Evolutionary conservation across 73 alveolate species (phyloP).

Genomic region (Uronychia binucleata): DNA sequence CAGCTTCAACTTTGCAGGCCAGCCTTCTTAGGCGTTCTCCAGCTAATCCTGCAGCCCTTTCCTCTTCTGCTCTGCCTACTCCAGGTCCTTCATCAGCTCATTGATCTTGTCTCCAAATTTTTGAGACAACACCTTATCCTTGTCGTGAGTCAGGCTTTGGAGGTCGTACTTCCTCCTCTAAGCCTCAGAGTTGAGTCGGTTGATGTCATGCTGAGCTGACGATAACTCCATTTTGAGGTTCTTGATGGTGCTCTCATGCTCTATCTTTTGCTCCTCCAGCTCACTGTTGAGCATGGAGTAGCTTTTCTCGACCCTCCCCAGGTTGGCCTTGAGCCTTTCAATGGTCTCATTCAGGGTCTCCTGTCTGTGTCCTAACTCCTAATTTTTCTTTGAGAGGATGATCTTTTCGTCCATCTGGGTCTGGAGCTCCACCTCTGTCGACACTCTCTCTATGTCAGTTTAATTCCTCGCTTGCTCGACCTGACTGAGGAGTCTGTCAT

Average conservation of each 20-base stretch:
- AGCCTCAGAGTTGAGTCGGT: neutral
- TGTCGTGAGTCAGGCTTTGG: neutral
- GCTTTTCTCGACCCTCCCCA: neutral
- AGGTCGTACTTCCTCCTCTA: neutral
- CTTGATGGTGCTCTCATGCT: neutral
- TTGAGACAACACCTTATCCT: neutral
- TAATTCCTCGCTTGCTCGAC: neutral
- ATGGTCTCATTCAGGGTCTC: neutral
- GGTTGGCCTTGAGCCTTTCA: neutral
- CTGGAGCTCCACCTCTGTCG: neutral
- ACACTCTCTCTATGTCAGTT: neutral
- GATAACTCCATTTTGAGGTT: neutral
- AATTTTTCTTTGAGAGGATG: neutral
- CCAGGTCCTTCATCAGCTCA: neutral
- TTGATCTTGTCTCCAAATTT: neutral
- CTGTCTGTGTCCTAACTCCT: neutral
- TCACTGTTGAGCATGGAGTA: neutral
- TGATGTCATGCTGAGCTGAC: neutral
- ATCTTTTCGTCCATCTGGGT: neutral
- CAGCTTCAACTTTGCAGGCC: slow-evolving; percentile 21
- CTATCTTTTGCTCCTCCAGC: neutral
- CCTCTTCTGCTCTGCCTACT: slow-evolving; percentile 1
- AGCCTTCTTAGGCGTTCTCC: slow-evolving; percentile 21
- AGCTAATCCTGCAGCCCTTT: slow-evolving; percentile 8
- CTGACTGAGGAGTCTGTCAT: neutral